phyloP scores from a whole-genome alignment of 345 rosid genomes.

The Mallotus nudiflorus region DNA sequence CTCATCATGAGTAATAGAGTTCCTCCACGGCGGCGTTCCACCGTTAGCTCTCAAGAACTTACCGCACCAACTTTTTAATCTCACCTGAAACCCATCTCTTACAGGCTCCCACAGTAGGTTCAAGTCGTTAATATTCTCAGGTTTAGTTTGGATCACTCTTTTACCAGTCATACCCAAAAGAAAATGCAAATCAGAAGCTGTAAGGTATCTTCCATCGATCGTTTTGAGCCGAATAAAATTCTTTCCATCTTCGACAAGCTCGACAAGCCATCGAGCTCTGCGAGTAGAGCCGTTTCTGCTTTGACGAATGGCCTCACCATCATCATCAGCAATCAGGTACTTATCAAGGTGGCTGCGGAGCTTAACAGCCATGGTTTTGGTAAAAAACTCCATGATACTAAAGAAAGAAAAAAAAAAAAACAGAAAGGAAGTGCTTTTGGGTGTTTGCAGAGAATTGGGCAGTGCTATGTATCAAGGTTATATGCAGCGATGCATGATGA shows the following conservation, averaged over 20 bases:
- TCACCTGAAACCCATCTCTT: conserved; percentile 68
- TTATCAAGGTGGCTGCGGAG: conserved; percentile 85
- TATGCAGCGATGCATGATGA: neutral
- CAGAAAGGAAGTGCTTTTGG: no score
- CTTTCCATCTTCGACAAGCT: conserved; percentile 48
- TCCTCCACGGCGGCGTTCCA: conserved; percentile 91
- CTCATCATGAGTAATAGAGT: conserved; percentile 82
- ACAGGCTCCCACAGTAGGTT: conserved; percentile 34
- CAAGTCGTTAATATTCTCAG: conserved; percentile 12
- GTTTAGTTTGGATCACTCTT: conserved; percentile 52
- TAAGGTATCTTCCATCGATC: conserved; percentile 62
- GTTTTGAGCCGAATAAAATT: conserved; percentile 51
- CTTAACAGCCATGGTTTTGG: conserved; percentile 59
- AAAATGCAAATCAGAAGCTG: conserved; percentile 72
- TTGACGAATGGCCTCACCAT: conserved; percentile 61
- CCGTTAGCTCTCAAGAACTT: conserved; percentile 79
- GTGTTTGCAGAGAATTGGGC: no score
- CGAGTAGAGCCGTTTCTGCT: conserved; percentile 57
- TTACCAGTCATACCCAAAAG: conserved; percentile 89
- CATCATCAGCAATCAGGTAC: conserved; percentile 76
- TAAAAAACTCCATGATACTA: conserved; percentile 64
- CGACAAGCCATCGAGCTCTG: conserved; percentile 70
- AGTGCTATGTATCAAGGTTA: no score
- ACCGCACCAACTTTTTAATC: conserved; percentile 66
- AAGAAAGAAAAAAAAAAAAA: no score